These are phyloP conservation scores for Sonneratia caseolaris DNA, from an alignment of 345 rosid genomes.

Conservation along the genomic window DNA sequence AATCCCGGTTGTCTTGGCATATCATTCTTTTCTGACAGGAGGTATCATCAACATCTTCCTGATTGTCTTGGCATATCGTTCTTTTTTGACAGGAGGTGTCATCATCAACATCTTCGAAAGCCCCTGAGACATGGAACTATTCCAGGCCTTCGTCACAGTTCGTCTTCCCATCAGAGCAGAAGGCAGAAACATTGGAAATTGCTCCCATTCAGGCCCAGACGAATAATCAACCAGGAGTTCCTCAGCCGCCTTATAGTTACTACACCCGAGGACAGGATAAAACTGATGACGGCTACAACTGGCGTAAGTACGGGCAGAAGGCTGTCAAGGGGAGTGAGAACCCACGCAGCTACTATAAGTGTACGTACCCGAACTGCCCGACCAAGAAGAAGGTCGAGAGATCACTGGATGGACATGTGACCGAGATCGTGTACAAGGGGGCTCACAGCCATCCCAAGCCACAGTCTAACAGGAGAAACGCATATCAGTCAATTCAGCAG, in stretches of 20 bases:
- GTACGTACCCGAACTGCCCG: slow-evolving; percentile 74
- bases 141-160: no score
- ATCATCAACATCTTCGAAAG: slow-evolving; percentile 15
- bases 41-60: neutral
- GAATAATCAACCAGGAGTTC: slow-evolving; percentile 4
- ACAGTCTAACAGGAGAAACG: slow-evolving; percentile 56
- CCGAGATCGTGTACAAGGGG: slow-evolving; percentile 91
- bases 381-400: slow-evolving; percentile 94
- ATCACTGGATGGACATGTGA: slow-evolving; percentile 74
- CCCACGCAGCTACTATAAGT: slow-evolving; percentile 91
- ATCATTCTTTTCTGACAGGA: slow-evolving; percentile 23
- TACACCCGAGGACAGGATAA: slow-evolving; percentile 42
- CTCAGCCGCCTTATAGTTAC: slow-evolving; percentile 13
- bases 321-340: slow-evolving; percentile 94
- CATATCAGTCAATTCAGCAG: slow-evolving; percentile 27
- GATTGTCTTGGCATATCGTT: no score
- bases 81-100: no score
- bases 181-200: slow-evolving; percentile 27
- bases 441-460: slow-evolving; percentile 91
- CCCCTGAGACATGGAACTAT: slow-evolving; percentile 15
- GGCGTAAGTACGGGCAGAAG: slow-evolving; percentile 97
- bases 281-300: slow-evolving; percentile 88
- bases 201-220: slow-evolving; percentile 13
- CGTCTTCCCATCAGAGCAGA: slow-evolving; percentile 10
- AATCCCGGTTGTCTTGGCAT: neutral